Evolutionary conservation across 1,284 basidiomycete species (phyloP).

Genomic region (Trichosporon sp.): DNA sequence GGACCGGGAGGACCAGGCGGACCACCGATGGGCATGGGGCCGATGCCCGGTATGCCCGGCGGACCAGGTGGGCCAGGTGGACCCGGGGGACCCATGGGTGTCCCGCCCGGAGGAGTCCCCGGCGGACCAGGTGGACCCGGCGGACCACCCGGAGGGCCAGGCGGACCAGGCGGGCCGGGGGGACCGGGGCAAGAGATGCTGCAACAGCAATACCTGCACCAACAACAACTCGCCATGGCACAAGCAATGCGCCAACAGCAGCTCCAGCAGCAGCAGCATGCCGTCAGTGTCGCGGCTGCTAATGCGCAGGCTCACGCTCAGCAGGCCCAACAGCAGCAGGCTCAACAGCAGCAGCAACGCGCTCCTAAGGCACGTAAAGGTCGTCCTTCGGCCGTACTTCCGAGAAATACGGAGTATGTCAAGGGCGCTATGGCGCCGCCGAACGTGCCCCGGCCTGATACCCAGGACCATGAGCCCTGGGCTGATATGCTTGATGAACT

Average conservation of each 20-base stretch:
- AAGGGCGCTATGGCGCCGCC: conserved; percentile 20
- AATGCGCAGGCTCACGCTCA: not conserved
- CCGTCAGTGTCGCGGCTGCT: not conserved
- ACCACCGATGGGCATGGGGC: no score
- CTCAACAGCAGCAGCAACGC: conserved; percentile 5
- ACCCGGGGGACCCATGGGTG: no score
- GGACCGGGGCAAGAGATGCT: conserved; percentile 13
- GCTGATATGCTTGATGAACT: conserved; percentile 42
- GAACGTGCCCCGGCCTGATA: not conserved
- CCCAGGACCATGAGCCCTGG: conserved; percentile 38
- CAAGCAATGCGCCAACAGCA: not conserved
- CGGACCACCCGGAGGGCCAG: not conserved
- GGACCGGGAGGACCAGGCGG: not conserved
- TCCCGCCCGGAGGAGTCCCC: no score
- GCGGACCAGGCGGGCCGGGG: not conserved
- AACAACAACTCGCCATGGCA: not conserved
- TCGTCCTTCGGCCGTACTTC: not conserved
- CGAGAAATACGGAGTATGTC: conserved; percentile 17
- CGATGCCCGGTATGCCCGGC: not conserved
- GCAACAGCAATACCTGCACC: conserved; percentile 12
- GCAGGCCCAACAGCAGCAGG: not conserved
- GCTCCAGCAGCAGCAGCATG: conserved; percentile 19
- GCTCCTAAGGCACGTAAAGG: not conserved
- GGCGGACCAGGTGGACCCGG: not conserved
- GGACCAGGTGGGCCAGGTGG: not conserved